Evolutionary conservation across 1,139 yeast species (phyloP).

Genomic region (Nematodospora anomalae): DNA sequence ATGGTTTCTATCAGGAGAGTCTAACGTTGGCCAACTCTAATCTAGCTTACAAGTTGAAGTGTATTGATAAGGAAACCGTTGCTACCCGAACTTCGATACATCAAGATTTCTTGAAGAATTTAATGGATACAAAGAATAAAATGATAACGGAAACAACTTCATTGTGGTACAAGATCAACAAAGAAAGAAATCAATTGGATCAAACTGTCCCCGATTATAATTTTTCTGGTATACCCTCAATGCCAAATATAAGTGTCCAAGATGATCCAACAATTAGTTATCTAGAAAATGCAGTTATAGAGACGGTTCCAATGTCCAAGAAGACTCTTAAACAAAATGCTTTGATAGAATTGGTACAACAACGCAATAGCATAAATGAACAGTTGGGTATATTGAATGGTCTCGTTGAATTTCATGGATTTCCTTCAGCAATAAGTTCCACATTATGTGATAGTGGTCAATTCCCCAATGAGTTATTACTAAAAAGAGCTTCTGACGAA

Average conservation of each 20-base stretch:
- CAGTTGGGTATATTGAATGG: conserved; percentile 62
- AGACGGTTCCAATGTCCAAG: conserved; percentile 27
- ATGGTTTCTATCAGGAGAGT: conserved; percentile 67
- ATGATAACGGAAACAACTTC: conserved; percentile 77
- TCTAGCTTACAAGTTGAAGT: conserved; percentile 69
- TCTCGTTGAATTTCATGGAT: conserved; percentile 56
- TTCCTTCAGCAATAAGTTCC: conserved; percentile 63
- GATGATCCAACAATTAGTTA: conserved; percentile 11
- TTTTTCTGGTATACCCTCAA: conserved; percentile 36
- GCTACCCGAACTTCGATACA: conserved; percentile 81
- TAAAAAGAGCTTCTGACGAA: conserved; percentile 56
- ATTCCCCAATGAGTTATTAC: conserved; percentile 35
- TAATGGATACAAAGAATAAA: conserved; percentile 65
- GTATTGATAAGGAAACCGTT: conserved; percentile 77
- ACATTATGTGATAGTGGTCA: conserved; percentile 31
- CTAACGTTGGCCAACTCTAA: conserved; percentile 65
- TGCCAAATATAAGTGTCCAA: conserved; percentile 22
- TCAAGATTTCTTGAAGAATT: conserved; percentile 74
- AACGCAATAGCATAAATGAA: conserved; percentile 53
- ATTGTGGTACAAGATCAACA: conserved; percentile 88
- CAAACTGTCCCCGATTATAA: conserved; percentile 53
- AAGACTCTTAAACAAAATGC: conserved; percentile 40
- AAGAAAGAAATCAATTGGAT: conserved; percentile 85
- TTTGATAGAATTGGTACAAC: conserved; percentile 48
- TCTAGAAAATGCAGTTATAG: conserved; percentile 12